A percentile compares a stretch with the other conserved stretches of the same genome.
These are phyloP conservation scores for Kodamaea sagamina DNA, from an alignment of 805 yeast species.

Conservation along the genomic window DNA sequence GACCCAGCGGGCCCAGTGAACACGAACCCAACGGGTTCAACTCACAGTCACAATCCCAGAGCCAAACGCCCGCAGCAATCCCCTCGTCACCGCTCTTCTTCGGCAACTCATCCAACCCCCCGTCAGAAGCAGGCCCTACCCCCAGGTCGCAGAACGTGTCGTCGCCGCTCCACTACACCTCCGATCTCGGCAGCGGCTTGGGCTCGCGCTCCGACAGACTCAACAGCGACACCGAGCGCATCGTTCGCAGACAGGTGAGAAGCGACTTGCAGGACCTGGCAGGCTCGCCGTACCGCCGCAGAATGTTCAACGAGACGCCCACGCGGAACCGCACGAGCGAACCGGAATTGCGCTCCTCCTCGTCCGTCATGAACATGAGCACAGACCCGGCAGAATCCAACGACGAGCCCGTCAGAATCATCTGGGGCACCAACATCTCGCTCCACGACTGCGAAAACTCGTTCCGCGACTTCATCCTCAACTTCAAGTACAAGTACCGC, in stretches of 20 bases:
- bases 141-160: conserved; percentile 38
- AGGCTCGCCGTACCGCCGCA: conserved; percentile 68
- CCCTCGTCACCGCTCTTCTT: conserved; percentile 61
- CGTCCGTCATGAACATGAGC: conserved; percentile 26
- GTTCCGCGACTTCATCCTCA: conserved; percentile 81
- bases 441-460: conserved; percentile 81
- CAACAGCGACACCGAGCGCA: conserved; percentile 45
- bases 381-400: conserved; percentile 27
- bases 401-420: conserved; percentile 82
- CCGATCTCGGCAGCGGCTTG: conserved; percentile 34
- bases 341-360: conserved; percentile 14
- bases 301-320: conserved; percentile 52
- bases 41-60: conserved; percentile 39
- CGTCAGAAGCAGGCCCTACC: conserved; percentile 33
- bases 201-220: conserved; percentile 48
- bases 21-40: conserved; percentile 35
- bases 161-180: conserved; percentile 52
- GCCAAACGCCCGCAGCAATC: conserved; percentile 36
- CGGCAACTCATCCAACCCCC: conserved; percentile 47
- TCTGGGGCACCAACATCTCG: conserved; percentile 98
- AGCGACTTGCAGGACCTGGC: conserved; percentile 75
- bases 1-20: conserved; percentile 10
- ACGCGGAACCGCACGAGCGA: conserved; percentile 2
- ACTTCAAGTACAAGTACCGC: conserved; percentile 78
- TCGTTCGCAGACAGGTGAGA: conserved; percentile 57